Conservation (phyloP, 768 basidiomycete genomes). For the Tricholomella constricta region DNA sequence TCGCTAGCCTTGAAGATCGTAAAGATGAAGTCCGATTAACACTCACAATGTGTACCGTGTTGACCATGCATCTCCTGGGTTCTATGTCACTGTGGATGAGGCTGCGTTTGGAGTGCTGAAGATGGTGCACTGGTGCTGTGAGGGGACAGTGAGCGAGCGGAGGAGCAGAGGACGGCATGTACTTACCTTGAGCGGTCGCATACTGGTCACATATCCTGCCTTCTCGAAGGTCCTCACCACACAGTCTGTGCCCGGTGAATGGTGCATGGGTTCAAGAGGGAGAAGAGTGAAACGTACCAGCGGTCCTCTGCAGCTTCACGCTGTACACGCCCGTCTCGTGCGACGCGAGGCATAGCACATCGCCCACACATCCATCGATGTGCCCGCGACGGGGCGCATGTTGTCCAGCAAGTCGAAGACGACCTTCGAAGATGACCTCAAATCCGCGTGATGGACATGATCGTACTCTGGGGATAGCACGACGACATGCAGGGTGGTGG, state of each 20-base stretch:
- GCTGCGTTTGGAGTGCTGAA: constrained; percentile 15
- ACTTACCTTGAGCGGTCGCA: constrained; percentile 54
- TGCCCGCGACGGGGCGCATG: constrained; percentile 29
- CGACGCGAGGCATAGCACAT: constrained; percentile 62
- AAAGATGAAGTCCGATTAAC: too few relatives aligned
- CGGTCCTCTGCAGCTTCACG: constrained; percentile 27
- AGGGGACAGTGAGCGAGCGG: constrained; percentile 40
- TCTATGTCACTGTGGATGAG: too few relatives aligned
- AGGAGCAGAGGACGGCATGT: constrained; percentile 23
- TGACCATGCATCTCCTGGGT: too few relatives aligned
- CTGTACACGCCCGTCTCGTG: constrained; percentile 28
- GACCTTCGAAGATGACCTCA: too few relatives aligned
- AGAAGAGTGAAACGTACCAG: constrained; percentile 31
- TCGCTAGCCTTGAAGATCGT: too few relatives aligned
- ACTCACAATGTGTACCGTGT: too few relatives aligned
- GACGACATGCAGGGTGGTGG: constrained; percentile 44
- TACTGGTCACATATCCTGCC: constrained; percentile 46
- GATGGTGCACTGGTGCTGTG: too few relatives aligned
- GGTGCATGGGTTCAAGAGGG: not conserved
- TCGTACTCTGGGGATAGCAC: constrained; percentile 39
- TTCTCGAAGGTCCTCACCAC: constrained; percentile 40
- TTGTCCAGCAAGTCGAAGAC: constrained; percentile 52
- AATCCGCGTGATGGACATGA: constrained; percentile 11
- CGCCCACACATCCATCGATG: constrained; percentile 33
- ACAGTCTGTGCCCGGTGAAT: constrained; percentile 33